Percentiles rank a stretch among this genome's conserved stretches.
These are phyloP conservation scores for Paraurostyla sp. DNA, from an alignment of 73 alveolate species.

Conservation along the genomic window DNA sequence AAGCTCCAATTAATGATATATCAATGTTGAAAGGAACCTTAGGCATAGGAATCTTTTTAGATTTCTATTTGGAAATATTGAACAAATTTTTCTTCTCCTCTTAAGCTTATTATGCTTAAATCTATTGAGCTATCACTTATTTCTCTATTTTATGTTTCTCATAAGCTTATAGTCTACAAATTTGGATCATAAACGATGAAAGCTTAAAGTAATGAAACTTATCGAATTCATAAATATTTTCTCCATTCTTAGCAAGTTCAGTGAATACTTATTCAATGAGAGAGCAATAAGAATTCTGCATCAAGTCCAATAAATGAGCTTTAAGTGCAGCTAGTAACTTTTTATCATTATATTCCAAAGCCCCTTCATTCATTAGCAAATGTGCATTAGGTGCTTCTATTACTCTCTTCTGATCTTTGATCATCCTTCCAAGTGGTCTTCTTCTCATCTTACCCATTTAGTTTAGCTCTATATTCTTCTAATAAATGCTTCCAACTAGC, in stretches of 20 bases:
- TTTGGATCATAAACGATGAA: conserved; percentile 70
- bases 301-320: conserved; percentile 61
- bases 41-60: conserved; percentile 15
- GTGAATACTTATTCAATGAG: conserved; percentile 73
- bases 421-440: background rate
- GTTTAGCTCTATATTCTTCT: conserved; percentile 24
- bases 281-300: conserved; percentile 75
- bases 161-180: conserved; percentile 65
- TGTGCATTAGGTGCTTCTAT: conserved; percentile 13
- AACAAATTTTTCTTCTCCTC: conserved; percentile 11
- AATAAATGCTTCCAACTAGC: conserved; percentile 24
- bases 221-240: conserved; percentile 75
- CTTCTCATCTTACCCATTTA: background rate
- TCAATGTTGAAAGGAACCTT: conserved; percentile 63
- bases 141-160: conserved; percentile 41
- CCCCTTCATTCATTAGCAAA: background rate
- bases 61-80: background rate
- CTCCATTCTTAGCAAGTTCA: conserved; percentile 72
- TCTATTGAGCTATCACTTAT: conserved; percentile 16
- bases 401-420: background rate
- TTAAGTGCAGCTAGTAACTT: background rate
- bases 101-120: conserved; percentile 51
- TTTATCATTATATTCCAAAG: background rate
- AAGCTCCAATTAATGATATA: conserved; percentile 71
- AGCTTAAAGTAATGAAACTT: conserved; percentile 77